A percentile compares a stretch with the other conserved stretches of the same genome.
Evolutionary conservation across 2,329 filamentous ascomycete genomes (phyloP).

Genomic region (Claviceps arundinis): DNA sequence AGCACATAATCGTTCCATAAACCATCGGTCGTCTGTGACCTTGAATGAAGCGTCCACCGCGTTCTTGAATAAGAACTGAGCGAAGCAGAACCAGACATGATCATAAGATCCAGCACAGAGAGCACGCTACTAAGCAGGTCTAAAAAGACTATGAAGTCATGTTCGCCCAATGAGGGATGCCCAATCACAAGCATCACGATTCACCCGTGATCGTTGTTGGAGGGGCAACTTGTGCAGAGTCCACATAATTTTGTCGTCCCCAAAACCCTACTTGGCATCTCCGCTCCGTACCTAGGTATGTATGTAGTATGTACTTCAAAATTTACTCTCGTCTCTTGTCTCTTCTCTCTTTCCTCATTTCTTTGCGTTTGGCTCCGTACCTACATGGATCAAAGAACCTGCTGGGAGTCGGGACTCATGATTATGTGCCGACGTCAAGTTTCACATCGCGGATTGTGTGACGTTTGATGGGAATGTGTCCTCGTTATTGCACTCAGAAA

Average conservation of each 20-base stretch:
- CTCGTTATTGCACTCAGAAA: neutral
- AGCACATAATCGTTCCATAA: neutral
- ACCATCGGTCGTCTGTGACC: neutral
- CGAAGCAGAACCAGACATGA: neutral
- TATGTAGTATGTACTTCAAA: no score
- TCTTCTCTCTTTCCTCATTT: neutral
- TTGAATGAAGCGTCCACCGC: no score
- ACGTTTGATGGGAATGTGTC: neutral
- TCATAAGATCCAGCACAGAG: neutral
- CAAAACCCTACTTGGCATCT: no score
- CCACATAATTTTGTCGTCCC: no score
- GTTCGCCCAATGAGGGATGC: neutral
- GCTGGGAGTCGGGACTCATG: no score
- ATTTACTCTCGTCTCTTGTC: neutral
- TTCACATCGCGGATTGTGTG: neutral
- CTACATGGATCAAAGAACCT: no score
- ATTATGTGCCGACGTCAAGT: no score
- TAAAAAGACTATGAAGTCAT: neutral
- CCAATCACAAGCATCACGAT: neutral
- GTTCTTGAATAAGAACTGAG: neutral
- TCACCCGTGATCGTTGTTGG: neutral
- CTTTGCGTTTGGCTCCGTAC: no score
- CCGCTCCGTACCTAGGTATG: no score
- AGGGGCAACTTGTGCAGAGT: neutral
- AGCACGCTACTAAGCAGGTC: neutral